phyloP scores from a whole-genome alignment of 164 flowering plant genomes.

The Liriodendron chinense region DNA sequence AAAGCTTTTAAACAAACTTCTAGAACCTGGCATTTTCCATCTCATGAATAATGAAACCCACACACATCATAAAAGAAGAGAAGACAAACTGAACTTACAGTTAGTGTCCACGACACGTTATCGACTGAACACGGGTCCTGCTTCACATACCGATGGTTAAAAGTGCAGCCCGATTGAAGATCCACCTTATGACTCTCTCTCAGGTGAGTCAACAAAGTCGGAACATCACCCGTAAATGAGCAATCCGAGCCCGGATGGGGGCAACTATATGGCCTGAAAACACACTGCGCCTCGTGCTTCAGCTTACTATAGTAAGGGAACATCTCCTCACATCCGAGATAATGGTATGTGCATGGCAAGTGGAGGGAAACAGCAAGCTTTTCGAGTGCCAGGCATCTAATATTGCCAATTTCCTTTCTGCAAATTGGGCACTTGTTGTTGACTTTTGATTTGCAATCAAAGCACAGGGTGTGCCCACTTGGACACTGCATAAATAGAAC shows the following conservation, averaged over 20 bases:
- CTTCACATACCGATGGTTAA: constrained; percentile 31
- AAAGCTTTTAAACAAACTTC: neutral
- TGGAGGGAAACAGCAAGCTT: constrained; percentile 23
- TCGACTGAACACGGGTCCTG: constrained; percentile 30
- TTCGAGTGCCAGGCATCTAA: constrained; percentile 29
- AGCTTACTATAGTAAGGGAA: constrained; percentile 26
- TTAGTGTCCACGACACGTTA: constrained; percentile 28
- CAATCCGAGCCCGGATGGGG: constrained; percentile 30
- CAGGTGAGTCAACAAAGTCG: constrained; percentile 21
- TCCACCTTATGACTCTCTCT: constrained; percentile 28
- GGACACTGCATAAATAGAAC: constrained; percentile 24
- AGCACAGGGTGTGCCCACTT: constrained; percentile 30
- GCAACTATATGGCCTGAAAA: constrained; percentile 28
- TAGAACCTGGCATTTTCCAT: neutral
- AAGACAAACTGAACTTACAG: constrained; percentile 18
- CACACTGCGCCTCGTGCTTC: constrained; percentile 25
- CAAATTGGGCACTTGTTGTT: constrained; percentile 28
- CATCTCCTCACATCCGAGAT: constrained; percentile 25
- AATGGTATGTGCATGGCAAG: constrained; percentile 21
- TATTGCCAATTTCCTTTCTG: constrained; percentile 30
- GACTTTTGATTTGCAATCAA: constrained; percentile 24
- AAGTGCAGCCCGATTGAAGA: constrained; percentile 25
- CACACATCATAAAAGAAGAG: neutral
- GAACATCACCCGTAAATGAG: constrained; percentile 20
- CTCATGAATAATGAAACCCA: neutral